phyloP scores from a whole-genome alignment of 176 grass and related monocot genomes.

The Pharus latifolius region DNA sequence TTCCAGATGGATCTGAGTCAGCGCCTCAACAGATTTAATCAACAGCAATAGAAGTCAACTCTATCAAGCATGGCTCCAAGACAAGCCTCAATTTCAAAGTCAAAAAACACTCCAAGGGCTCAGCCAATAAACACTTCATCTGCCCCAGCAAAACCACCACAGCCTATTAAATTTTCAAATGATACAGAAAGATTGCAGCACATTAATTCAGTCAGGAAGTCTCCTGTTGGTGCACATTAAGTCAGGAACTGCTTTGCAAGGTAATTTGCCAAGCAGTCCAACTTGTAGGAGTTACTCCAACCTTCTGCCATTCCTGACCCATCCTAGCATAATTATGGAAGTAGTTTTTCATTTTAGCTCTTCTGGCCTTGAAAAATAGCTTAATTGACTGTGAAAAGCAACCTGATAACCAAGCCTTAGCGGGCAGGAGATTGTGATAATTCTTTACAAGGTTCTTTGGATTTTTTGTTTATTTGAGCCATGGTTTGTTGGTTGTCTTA shows the following conservation, averaged over 20 bases:
- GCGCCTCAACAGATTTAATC: conserved; percentile 62
- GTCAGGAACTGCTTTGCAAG: conserved; percentile 55
- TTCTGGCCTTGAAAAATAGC: neutral
- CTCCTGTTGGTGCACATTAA: conserved; percentile 60
- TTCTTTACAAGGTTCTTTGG: neutral
- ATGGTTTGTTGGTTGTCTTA: neutral
- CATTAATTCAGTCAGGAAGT: conserved; percentile 68
- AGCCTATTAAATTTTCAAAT: conserved; percentile 61
- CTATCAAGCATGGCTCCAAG: conserved; percentile 46
- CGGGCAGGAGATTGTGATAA: neutral
- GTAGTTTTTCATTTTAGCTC: neutral
- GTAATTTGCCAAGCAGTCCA: conserved; percentile 19
- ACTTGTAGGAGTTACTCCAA: neutral
- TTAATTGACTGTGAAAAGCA: neutral
- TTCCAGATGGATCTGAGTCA: conserved; percentile 51
- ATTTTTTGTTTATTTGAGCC: neutral
- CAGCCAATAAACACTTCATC: conserved; percentile 14
- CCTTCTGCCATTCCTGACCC: neutral
- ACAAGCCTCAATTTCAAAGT: conserved; percentile 17
- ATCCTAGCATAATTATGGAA: neutral
- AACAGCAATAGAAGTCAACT: conserved; percentile 63
- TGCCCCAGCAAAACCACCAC: conserved; percentile 22
- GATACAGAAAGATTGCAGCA: conserved; percentile 64
- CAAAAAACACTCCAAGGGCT: conserved; percentile 16
- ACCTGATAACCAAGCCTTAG: neutral